phyloP scores from a whole-genome alignment of 371 early-diverging fungal species.

The Aphelidium insulamus region DNA sequence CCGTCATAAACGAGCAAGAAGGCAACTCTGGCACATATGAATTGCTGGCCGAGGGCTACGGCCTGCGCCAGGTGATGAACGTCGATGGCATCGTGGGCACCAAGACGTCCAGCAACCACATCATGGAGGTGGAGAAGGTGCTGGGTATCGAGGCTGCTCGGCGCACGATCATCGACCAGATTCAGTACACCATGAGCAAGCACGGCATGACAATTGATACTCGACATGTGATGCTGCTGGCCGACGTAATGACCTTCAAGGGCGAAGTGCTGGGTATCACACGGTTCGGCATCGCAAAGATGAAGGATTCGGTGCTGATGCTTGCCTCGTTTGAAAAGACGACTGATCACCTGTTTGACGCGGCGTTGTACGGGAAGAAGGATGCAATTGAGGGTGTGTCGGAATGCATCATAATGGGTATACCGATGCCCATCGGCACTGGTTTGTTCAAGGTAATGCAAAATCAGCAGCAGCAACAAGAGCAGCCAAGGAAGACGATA shows the following conservation, averaged over 20 bases:
- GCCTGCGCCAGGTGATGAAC: conserved; percentile 76
- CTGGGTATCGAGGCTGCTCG: conserved; percentile 97
- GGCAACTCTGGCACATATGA: conserved; percentile 27
- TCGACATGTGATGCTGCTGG: conserved; percentile 93
- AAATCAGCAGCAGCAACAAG: no score
- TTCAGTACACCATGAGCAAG: conserved; percentile 61
- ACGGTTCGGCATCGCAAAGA: conserved; percentile 96
- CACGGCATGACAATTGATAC: conserved; percentile 95
- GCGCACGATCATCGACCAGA: conserved; percentile 50
- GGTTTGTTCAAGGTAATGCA: conserved; percentile 80
- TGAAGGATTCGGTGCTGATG: conserved; percentile 98
- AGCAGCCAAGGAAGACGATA: no score
- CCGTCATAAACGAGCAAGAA: conserved; percentile 58
- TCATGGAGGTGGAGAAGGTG: conserved; percentile 76
- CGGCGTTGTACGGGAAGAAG: conserved; percentile 75
- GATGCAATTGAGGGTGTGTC: conserved; percentile 91
- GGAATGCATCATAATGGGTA: conserved; percentile 98
- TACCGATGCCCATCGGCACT: conserved; percentile 92
- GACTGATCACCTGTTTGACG: conserved; percentile 96
- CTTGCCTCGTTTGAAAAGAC: conserved; percentile 99
- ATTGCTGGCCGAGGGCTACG: conserved; percentile 84
- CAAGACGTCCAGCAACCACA: conserved; percentile 70
- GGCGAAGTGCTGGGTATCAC: conserved; percentile 98
- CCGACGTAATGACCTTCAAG: conserved; percentile 97
- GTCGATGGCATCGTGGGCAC: conserved; percentile 63